Evolutionary conservation across 352 stramenopile genomes (phyloP).

Genomic region (Phytophthora cryptogea): DNA sequence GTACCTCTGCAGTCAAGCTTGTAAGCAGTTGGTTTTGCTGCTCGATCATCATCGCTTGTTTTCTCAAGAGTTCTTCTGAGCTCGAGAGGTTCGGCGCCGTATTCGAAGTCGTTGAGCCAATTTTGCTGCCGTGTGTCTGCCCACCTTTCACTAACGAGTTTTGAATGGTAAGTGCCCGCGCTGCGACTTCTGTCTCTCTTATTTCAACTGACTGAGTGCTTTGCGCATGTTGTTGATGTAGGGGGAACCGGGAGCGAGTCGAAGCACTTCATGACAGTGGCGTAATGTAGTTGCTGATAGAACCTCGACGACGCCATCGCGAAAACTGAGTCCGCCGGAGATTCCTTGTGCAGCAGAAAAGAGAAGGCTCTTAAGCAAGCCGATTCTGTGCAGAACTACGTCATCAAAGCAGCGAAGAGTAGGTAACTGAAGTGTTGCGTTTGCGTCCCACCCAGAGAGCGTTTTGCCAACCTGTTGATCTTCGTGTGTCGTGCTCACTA

Average conservation of each 20-base stretch:
- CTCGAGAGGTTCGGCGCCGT: no score
- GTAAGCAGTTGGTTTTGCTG: no score
- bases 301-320: slow-evolving; percentile 6
- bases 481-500: slow-evolving; percentile 18
- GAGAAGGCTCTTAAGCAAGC: not conserved
- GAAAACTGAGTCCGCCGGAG: not conserved
- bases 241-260: not conserved
- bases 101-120: no score
- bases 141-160: no score
- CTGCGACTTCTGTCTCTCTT: no score
- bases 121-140: no score
- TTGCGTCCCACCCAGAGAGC: slow-evolving; percentile 1
- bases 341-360: not conserved
- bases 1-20: no score
- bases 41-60: no score
- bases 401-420: not conserved
- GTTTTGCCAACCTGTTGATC: slow-evolving; percentile 10
- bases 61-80: no score
- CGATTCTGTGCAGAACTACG: not conserved
- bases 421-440: not conserved
- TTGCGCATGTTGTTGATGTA: no score
- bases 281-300: slow-evolving; percentile 1
- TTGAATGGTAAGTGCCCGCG: no score
- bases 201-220: no score
- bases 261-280: slow-evolving; percentile 5